These are phyloP conservation scores for Talaromyces verruculosus DNA, from an alignment of 2,329 filamentous ascomycete genomes.

Conservation along the genomic window DNA sequence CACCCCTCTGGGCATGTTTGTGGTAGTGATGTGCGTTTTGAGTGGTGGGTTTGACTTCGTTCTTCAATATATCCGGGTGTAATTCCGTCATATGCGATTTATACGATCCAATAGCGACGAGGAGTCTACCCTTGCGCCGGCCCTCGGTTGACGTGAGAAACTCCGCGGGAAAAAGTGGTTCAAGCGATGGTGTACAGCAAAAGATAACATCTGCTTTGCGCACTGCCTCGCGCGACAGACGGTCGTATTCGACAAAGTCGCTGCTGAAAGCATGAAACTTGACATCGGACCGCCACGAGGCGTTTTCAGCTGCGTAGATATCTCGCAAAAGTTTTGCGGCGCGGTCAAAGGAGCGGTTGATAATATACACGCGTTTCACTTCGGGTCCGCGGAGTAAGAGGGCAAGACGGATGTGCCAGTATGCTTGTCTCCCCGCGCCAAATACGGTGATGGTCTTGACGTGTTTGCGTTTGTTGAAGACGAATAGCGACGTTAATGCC, in stretches of 20 bases:
- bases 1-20: conserved; percentile 56
- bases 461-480: conserved; percentile 64
- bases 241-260: conserved; percentile 66
- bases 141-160: conserved; percentile 65
- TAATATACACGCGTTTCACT: conserved; percentile 76
- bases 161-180: conserved; percentile 71
- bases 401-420: conserved; percentile 88
- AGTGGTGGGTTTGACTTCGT: conserved; percentile 54
- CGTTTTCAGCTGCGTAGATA: conserved; percentile 54
- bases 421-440: conserved; percentile 84
- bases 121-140: conserved; percentile 45
- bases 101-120: conserved; percentile 52
- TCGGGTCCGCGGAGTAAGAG: conserved; percentile 65
- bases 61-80: conserved; percentile 70
- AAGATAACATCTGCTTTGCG: conserved; percentile 75
- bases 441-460: conserved; percentile 81
- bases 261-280: conserved; percentile 71
- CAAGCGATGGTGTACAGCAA: conserved; percentile 76
- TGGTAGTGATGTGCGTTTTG: conserved; percentile 49
- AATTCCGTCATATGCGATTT: conserved; percentile 78
- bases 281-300: conserved; percentile 63
- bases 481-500: conserved; percentile 59
- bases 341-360: conserved; percentile 64
- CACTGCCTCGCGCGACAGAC: conserved; percentile 70
- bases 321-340: conserved; percentile 50